Conservation (phyloP, 176 grass and related monocot genomes). For the Carex littledalei region DNA sequence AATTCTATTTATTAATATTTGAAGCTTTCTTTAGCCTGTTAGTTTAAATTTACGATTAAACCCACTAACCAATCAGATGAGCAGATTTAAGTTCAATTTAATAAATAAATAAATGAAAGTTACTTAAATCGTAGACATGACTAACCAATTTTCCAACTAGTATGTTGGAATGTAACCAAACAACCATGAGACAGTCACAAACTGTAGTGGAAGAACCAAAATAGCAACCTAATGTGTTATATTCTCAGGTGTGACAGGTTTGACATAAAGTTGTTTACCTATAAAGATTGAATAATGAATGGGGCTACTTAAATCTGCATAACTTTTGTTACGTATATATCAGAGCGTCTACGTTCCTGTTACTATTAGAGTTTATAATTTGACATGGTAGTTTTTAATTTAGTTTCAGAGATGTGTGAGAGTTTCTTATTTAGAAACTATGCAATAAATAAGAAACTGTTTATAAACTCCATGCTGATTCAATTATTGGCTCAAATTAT, state of each 20-base stretch:
- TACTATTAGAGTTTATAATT: too few relatives aligned
- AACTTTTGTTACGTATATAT: too few relatives aligned
- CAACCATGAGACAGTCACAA: not conserved
- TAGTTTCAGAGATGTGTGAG: too few relatives aligned
- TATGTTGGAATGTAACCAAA: constrained; percentile 1
- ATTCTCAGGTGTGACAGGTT: not conserved
- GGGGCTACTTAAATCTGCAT: not conserved
- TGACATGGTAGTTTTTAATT: too few relatives aligned
- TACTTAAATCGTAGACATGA: not conserved
- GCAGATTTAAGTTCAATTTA: not conserved
- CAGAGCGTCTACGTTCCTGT: too few relatives aligned
- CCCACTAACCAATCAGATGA: not conserved
- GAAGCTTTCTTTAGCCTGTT: too few relatives aligned
- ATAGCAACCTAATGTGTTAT: not conserved
- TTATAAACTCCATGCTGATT: too few relatives aligned
- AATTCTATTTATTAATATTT: not conserved
- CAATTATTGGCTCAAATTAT: too few relatives aligned
- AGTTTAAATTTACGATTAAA: not conserved
- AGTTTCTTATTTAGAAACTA: too few relatives aligned
- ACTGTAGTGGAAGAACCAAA: not conserved
- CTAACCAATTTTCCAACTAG: not conserved
- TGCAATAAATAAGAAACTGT: too few relatives aligned
- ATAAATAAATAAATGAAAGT: not conserved
- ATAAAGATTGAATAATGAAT: not conserved
- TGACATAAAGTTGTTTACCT: not conserved